Conservation (phyloP, 73 alveolate species). For the Durusdinium trenchii region DNA sequence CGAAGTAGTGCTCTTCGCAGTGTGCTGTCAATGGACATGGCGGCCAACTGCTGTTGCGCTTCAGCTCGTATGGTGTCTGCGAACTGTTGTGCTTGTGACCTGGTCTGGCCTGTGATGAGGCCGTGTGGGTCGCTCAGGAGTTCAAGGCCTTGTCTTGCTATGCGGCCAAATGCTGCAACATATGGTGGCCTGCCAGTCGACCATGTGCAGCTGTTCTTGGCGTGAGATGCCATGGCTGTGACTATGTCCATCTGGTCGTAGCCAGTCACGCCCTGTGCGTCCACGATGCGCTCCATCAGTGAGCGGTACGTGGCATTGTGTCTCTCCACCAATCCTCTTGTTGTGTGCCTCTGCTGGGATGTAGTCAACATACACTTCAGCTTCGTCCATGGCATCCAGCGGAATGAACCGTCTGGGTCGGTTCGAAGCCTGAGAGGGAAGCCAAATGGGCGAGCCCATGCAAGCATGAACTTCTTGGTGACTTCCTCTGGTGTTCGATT, state of each 20-base stretch:
- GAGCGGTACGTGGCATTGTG: background rate
- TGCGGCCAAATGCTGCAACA: constrained; percentile 23
- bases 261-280: background rate
- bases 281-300: background rate
- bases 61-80: background rate
- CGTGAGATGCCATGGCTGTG: background rate
- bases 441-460: constrained; percentile 30
- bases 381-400: background rate
- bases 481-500: background rate
- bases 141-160: background rate
- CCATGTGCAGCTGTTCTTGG: constrained; percentile 16
- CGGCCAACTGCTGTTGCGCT: background rate
- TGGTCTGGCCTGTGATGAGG: background rate
- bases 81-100: background rate
- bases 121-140: background rate
- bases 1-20: background rate
- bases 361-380: background rate
- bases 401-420: background rate
- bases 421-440: background rate
- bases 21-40: background rate
- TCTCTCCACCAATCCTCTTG: background rate
- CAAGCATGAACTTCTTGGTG: background rate
- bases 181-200: background rate
- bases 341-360: background rate
- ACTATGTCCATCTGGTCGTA: background rate